Base-by-base conservation (phyloP, 2,329 filamentous ascomycete genomes). In the Cladosporium sp. region DNA sequence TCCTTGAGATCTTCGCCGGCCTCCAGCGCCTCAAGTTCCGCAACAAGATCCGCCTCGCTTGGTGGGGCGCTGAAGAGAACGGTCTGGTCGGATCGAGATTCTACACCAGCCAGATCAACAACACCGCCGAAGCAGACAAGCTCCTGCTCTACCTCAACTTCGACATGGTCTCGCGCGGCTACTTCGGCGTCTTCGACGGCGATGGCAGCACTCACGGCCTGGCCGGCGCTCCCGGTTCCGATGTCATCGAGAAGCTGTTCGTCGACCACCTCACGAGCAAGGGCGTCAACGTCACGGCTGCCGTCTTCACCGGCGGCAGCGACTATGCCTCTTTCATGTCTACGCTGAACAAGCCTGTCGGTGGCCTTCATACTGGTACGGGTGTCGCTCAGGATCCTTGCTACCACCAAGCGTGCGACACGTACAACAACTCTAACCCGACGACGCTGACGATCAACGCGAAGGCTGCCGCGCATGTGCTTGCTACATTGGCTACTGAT, bases 211-310 rank as follows among this genome's bases (percentile, higher is more conserved):
- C 74, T 7, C 81, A 73, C 70, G 78, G 79, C 63, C 56, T 72
- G 9, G 73, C 72, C 2, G 79, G 77, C 0, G 78, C 79, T 0
- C 58, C 71, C 3, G 87, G 87, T 1, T 89, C 85, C 0, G 79
- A 84, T 57, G 77, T 87, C 64, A 46, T 43, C 18, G 52, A 54
- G 33, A 43, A 42, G n/a, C 33, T 54, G 9, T 69, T 69, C 54
- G 59, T 68, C 46, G 55, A 62, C 19, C 71, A 58, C 56, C 71
- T 67, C 51, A 52, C 50, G 10, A 49, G 49, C 19, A 55, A 64
- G 3, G 64, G 65, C 7, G 54, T 65, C 11, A 62, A 64, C 35
- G 67, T 55, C 51, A 66, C 62, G 3, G 60, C 64, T 2, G 66
- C 66, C 4, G 65, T 53, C 8, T 71, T 72, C 52, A 57, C 65